Evolutionary conservation across 1,284 basidiomycete species (phyloP).

Genomic region (Rhodotorula glutinis): DNA sequence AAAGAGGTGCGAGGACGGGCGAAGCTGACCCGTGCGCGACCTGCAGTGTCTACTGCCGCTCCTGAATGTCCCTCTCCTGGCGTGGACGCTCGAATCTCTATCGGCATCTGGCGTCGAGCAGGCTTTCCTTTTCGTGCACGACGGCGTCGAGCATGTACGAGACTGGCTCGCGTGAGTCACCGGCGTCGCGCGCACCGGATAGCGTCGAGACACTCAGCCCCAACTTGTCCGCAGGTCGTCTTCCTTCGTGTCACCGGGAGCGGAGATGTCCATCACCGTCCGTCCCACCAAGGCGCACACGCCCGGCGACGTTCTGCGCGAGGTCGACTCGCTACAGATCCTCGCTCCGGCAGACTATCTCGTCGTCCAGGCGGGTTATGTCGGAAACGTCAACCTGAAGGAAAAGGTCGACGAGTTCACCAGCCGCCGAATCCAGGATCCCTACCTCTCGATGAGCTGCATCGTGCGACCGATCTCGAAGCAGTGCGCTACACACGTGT

Average conservation of each 20-base stretch:
- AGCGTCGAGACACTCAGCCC: background rate
- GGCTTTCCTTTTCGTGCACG: conserved; percentile 84
- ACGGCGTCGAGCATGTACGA: conserved; percentile 78
- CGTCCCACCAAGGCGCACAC: conserved; percentile 65
- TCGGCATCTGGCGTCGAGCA: conserved; percentile 89
- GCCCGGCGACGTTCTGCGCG: conserved; percentile 91
- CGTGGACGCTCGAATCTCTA: conserved; percentile 94
- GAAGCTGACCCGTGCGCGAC: background rate
- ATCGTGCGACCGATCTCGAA: conserved; percentile 33
- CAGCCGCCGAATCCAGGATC: conserved; percentile 32
- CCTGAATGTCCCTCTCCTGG: conserved; percentile 85
- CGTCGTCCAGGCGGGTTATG: conserved; percentile 87
- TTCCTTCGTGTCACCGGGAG: conserved; percentile 7
- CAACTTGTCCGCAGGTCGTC: conserved; percentile 1
- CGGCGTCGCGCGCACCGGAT: conserved; percentile 2
- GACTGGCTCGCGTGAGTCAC: conserved; percentile 68
- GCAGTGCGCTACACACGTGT: conserved; percentile 13
- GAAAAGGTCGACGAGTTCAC: conserved; percentile 68
- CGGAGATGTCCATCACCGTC: conserved; percentile 32
- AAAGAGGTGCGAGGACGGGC: too few species aligned
- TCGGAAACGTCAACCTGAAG: conserved; percentile 88
- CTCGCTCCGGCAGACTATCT: conserved; percentile 80
- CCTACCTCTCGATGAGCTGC: conserved; percentile 41
- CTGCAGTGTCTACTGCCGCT: conserved; percentile 83
- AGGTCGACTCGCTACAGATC: conserved; percentile 83